Evolutionary conservation across 257 asterid species (phyloP), one percentile per base, ranked within the genome.

Genomic region (Solanum raphanifolium): DNA sequence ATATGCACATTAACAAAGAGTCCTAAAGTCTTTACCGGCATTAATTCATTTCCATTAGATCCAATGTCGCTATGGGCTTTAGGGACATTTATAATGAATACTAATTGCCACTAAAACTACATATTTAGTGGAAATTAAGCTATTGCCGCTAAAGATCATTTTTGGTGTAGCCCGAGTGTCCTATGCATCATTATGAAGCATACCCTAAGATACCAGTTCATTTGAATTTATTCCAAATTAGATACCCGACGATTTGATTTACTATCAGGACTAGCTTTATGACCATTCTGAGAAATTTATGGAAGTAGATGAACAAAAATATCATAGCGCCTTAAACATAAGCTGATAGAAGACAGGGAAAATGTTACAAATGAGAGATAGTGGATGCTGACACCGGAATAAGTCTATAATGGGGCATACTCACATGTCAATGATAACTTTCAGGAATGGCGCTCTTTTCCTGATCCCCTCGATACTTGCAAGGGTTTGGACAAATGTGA

Each of bases 401-500:
- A 34, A 41, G 62, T 29, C 25, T 74, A 29, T 69, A 79, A 74
- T 68, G 29, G 52, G 68, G 66, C 29, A 52, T 85, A 91, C 97
- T 94, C 91, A 97, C 99, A 89, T 78, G 48, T 95, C 98, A 90
- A 93, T 93, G 52, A 97, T 87, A 1, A 89, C 90, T 93, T 88
- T 95, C 90, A 97, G 89, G 90, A 95, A 97, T 6, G 92, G 94
- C 7, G 89, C 92, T 82, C 52, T 73, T 89, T 89, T 93, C 88
- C 92, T 91, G 35, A 97, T 90, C 35, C 92, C 93, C 89, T 94
- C 97, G 39, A 97, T 90, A 91, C 94, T 97, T 71, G 99, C 99
- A 71, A 97, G 95, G 34, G 98, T 93, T 91, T 97, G 99, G 87
- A 95, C 99, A 58, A 95, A 43, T 58, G 99, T 88, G 39, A 97